These are phyloP conservation scores for Naumovozyma baii DNA, from an alignment of 805 yeast genomes.

Conservation along the genomic window DNA sequence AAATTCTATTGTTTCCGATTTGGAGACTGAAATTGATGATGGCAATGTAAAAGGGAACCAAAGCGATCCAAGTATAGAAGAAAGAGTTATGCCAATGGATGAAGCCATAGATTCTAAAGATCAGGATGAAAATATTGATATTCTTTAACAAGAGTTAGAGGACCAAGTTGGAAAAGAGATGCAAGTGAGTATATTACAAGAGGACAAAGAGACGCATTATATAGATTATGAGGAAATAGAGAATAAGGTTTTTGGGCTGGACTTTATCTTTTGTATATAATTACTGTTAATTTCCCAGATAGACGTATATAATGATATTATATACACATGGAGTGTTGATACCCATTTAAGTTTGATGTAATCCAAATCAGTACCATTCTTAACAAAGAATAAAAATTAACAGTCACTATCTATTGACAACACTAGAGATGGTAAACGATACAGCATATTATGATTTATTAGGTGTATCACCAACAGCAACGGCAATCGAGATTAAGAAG, in stretches of 20 bases:
- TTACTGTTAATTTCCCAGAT: too few species aligned
- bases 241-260: too few species aligned
- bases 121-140: constrained; percentile 6
- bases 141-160: constrained; percentile 11
- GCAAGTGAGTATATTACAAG: constrained; percentile 6
- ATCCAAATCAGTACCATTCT: too few species aligned
- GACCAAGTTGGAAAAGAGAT: constrained; percentile 8
- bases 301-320: too few species aligned
- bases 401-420: too few species aligned
- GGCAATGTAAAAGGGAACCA: background rate
- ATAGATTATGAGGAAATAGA: too few species aligned
- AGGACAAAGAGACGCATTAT: constrained; percentile 1
- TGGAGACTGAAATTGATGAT: background rate
- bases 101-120: constrained; percentile 9
- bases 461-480: constrained; percentile 48
- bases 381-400: too few species aligned
- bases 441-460: constrained; percentile 62
- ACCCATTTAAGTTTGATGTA: too few species aligned
- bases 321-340: too few species aligned
- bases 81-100: background rate
- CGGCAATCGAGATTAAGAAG: constrained; percentile 60
- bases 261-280: too few species aligned
- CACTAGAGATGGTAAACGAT: constrained; percentile 56
- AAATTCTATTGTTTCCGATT: too few species aligned
- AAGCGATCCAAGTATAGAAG: background rate